A percentile compares a stretch with the other conserved stretches of the same genome.
Evolutionary conservation across 2,329 filamentous ascomycete species (phyloP).

Genomic region (Cladophialophora yegresii): DNA sequence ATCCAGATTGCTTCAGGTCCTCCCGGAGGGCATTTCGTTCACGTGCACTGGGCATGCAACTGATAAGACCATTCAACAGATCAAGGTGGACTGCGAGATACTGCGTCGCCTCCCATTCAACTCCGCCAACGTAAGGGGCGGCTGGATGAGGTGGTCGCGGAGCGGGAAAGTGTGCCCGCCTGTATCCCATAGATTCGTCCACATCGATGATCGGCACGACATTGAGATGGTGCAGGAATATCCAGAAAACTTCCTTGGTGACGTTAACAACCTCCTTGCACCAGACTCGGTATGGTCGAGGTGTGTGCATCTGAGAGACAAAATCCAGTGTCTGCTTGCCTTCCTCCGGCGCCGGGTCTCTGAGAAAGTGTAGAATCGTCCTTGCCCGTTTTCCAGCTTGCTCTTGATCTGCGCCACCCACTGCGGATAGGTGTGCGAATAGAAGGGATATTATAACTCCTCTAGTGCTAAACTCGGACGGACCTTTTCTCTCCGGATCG

Average conservation of each 20-base stretch:
- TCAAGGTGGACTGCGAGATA: constrained; percentile 92
- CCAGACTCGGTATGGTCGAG: constrained; percentile 90
- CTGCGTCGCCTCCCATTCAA: constrained; percentile 98
- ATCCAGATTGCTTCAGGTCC: constrained; percentile 78
- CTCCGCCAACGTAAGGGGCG: constrained; percentile 92
- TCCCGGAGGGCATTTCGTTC: constrained; percentile 78
- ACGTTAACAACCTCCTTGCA: constrained; percentile 89
- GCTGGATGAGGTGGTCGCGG: constrained; percentile 88
- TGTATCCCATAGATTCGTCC: constrained; percentile 40
- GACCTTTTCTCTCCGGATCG: constrained; percentile 96
- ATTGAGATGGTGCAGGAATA: constrained; percentile 93
- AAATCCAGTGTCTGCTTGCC: constrained; percentile 77
- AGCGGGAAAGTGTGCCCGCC: constrained; percentile 73
- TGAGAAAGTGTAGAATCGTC: constrained; percentile 75
- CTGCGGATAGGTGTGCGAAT: constrained; percentile 75
- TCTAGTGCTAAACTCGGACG: constrained; percentile 92
- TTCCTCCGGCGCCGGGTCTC: constrained; percentile 75
- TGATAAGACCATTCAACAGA: constrained; percentile 85
- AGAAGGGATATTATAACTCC: constrained; percentile 86
- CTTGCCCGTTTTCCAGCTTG: constrained; percentile 69
- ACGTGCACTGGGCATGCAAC: constrained; percentile 68
- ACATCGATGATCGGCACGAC: constrained; percentile 63
- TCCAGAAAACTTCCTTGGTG: constrained; percentile 99
- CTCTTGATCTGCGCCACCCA: constrained; percentile 55
- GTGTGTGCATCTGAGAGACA: constrained; percentile 82